Evolutionary conservation across 805 yeast species (phyloP).

Genomic region (Lipomyces lipofer): DNA sequence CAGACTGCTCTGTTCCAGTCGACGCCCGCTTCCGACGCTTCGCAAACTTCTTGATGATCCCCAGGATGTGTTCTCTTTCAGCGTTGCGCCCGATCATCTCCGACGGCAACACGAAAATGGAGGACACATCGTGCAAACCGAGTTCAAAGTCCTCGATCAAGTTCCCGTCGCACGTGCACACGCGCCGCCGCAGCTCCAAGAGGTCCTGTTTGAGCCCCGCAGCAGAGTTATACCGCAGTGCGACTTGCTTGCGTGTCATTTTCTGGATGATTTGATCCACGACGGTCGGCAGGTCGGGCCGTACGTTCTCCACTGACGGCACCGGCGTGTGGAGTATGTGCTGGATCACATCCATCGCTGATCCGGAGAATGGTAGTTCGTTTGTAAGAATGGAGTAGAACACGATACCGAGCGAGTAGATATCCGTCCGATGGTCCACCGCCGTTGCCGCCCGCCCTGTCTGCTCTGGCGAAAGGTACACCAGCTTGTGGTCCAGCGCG

Average conservation of each 20-base stretch:
- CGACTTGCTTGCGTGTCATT: constrained; percentile 30
- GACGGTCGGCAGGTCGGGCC: constrained; percentile 30
- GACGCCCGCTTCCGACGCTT: constrained; percentile 1
- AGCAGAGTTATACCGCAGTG: constrained; percentile 26
- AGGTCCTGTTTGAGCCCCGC: constrained; percentile 27
- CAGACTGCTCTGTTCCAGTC: neutral
- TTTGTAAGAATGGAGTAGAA: constrained; percentile 29
- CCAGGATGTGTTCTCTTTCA: constrained; percentile 11
- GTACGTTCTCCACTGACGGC: constrained; percentile 19
- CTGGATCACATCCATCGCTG: constrained; percentile 27
- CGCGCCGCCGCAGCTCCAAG: constrained; percentile 12
- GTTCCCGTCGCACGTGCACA: constrained; percentile 3
- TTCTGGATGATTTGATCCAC: constrained; percentile 25
- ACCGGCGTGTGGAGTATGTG: constrained; percentile 28
- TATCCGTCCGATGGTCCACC: constrained; percentile 32
- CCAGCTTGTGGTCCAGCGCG: constrained; percentile 13
- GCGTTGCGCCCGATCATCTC: constrained; percentile 25
- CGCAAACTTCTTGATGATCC: constrained; percentile 18
- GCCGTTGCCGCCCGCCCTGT: constrained; percentile 28
- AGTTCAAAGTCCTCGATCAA: constrained; percentile 19
- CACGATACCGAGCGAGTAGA: constrained; percentile 31
- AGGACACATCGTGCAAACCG: constrained; percentile 26
- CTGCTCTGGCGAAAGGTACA: constrained; percentile 32
- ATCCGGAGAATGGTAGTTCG: constrained; percentile 28
- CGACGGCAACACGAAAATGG: constrained; percentile 25